phyloP scores from a whole-genome alignment of 2,329 filamentous ascomycete genomes.

The Lithohypha guttulata region DNA sequence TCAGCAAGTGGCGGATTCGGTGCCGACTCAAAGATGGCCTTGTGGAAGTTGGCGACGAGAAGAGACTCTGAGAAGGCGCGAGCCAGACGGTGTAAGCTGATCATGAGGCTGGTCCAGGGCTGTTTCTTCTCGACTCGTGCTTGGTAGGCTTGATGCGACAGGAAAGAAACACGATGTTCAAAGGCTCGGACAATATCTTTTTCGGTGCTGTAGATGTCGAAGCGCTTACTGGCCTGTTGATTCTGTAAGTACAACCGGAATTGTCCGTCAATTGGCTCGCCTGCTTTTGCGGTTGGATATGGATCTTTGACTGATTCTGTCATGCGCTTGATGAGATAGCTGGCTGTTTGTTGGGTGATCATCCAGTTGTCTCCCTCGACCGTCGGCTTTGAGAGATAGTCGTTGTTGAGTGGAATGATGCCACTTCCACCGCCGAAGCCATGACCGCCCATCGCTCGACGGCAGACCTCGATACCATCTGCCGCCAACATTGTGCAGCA shows the following conservation, averaged over 20 bases:
- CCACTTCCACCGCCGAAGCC: conserved; percentile 44
- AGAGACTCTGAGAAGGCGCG: conserved; percentile 40
- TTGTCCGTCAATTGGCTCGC: conserved; percentile 32
- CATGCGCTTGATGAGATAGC: conserved; percentile 45
- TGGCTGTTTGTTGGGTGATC: conserved; percentile 44
- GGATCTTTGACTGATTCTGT: conserved; percentile 27
- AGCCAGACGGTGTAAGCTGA: conserved; percentile 25
- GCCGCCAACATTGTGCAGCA: conserved; percentile 43
- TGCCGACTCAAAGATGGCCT: conserved; percentile 25
- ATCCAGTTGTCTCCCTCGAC: conserved; percentile 50
- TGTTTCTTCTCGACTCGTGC: conserved; percentile 36
- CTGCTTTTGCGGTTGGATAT: conserved; percentile 23
- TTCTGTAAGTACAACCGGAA: conserved; percentile 29
- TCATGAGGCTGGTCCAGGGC: conserved; percentile 37
- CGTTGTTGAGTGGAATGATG: conserved; percentile 41
- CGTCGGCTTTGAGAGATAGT: conserved; percentile 43
- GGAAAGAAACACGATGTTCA: conserved; percentile 34
- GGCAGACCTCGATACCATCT: conserved; percentile 44
- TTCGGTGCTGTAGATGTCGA: conserved; percentile 27
- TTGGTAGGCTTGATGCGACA: conserved; percentile 32
- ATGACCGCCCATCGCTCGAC: conserved; percentile 44
- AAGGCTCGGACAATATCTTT: conserved; percentile 35
- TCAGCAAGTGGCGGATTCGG: conserved; percentile 21
- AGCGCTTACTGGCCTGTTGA: conserved; percentile 18
- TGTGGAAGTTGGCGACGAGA: conserved; percentile 38